These are phyloP conservation scores for Pseudonitzschia pungens DNA, from an alignment of 108 stramenopile species.

Conservation along the genomic window DNA sequence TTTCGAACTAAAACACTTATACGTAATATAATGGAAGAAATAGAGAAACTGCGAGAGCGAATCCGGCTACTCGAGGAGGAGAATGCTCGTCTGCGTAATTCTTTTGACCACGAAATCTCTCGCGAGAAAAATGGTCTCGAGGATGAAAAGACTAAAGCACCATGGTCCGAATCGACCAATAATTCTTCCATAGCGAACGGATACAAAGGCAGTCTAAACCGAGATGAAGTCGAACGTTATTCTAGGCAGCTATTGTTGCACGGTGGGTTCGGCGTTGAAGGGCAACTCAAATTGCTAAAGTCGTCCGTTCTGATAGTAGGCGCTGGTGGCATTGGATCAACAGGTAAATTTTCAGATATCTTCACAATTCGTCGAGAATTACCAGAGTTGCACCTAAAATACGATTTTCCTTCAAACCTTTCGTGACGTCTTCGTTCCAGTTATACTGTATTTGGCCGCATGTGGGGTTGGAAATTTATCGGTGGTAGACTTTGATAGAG, in stretches of 20 bases:
- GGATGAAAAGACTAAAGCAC: neutral
- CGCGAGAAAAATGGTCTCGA: neutral
- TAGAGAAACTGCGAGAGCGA: slow-evolving; percentile 12
- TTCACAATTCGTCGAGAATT: neutral
- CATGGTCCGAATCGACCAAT: neutral
- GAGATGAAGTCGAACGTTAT: slow-evolving; percentile 72
- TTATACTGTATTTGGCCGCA: slow-evolving; percentile 77
- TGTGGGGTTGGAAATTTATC: slow-evolving; percentile 76
- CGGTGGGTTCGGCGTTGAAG: slow-evolving; percentile 79
- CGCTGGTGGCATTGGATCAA: slow-evolving; percentile 87
- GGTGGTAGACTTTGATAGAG: slow-evolving; percentile 92
- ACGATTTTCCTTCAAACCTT: neutral
- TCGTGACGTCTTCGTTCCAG: slow-evolving; percentile 2
- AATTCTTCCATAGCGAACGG: neutral
- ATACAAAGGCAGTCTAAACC: slow-evolving; percentile 8
- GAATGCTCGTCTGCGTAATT: neutral
- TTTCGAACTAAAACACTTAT: neutral
- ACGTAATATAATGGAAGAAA: neutral
- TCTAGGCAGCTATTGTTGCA: slow-evolving; percentile 73
- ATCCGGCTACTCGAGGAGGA: slow-evolving; percentile 16
- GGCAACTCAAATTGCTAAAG: slow-evolving; percentile 65
- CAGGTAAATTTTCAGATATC: slow-evolving; percentile 14
- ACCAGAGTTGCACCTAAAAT: neutral
- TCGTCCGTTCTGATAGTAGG: slow-evolving; percentile 77
- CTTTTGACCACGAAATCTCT: neutral